Evolutionary conservation across 257 asterid genomes (phyloP).

Genomic region (Penstemon barbatus): DNA sequence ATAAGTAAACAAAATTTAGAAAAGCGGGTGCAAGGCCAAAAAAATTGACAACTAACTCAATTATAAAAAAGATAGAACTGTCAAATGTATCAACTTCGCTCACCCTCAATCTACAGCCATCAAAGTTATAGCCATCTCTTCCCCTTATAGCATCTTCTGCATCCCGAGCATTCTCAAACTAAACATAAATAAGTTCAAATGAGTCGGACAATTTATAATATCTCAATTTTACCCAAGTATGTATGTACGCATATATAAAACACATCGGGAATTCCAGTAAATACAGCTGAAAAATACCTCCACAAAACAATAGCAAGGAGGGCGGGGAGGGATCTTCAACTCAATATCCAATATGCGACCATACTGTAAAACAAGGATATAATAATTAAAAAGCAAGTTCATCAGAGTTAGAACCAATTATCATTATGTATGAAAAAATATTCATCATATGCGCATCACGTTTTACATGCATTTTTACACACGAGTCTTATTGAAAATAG

Average conservation of each 20-base stretch:
- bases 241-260: neutral
- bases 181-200: conserved; percentile 26
- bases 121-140: conserved; percentile 95
- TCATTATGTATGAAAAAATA: neutral
- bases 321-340: conserved; percentile 96
- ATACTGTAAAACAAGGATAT: conserved; percentile 54
- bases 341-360: conserved; percentile 96
- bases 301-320: conserved; percentile 73
- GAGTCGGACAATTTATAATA: neutral
- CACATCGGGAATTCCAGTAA: neutral
- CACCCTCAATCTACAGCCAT: conserved; percentile 95
- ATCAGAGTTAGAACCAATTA: neutral
- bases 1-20: no score
- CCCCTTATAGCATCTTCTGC: conserved; percentile 99
- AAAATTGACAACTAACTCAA: conserved; percentile 9
- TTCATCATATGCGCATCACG: neutral
- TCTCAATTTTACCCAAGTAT: neutral
- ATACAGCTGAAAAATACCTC: neutral
- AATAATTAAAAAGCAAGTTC: neutral
- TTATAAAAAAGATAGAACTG: neutral
- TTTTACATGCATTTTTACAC: neutral
- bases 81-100: conserved; percentile 23
- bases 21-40: neutral
- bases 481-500: neutral
- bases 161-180: conserved; percentile 89